These are phyloP conservation scores for Xylaria sp. DNA, from an alignment of 2,329 filamentous ascomycete genomes.

Conservation along the genomic window DNA sequence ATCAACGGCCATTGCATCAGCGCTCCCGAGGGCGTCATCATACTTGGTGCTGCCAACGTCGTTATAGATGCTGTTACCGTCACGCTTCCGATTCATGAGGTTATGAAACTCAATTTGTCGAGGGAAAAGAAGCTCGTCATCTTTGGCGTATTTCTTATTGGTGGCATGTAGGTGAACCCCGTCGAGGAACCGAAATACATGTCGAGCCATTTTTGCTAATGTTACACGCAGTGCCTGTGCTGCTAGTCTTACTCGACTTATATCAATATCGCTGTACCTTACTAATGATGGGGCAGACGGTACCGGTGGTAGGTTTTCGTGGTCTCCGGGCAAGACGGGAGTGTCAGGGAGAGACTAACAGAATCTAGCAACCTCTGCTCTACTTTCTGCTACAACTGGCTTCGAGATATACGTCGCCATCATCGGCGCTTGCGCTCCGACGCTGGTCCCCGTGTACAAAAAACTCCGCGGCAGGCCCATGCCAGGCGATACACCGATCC, in stretches of 20 bases:
- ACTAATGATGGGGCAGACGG: neutral
- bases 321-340: too few relatives aligned
- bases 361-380: slow-evolving; percentile 24
- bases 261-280: slow-evolving; percentile 27
- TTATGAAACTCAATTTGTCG: slow-evolving; percentile 30
- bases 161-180: slow-evolving; percentile 32
- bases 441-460: slow-evolving; percentile 29
- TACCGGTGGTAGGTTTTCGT: slow-evolving; percentile 27
- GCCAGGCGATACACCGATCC: slow-evolving; percentile 25
- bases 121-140: slow-evolving; percentile 21
- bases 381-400: slow-evolving; percentile 27
- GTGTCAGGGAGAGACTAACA: slow-evolving; percentile 10
- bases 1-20: slow-evolving; percentile 29
- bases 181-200: too few relatives aligned
- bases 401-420: slow-evolving; percentile 36
- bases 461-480: slow-evolving; percentile 1
- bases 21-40: slow-evolving; percentile 12
- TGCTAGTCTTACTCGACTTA: slow-evolving; percentile 30
- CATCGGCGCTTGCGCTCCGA: slow-evolving; percentile 34
- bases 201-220: slow-evolving; percentile 13
- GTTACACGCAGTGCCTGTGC: slow-evolving; percentile 20
- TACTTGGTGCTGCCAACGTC: slow-evolving; percentile 24
- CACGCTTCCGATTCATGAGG: slow-evolving; percentile 30
- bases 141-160: slow-evolving; percentile 31
- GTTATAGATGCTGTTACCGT: slow-evolving; percentile 31